Evolutionary conservation across 176 grass and related monocot species (phyloP).

Genomic region (Dendrocalamus sinicus): DNA sequence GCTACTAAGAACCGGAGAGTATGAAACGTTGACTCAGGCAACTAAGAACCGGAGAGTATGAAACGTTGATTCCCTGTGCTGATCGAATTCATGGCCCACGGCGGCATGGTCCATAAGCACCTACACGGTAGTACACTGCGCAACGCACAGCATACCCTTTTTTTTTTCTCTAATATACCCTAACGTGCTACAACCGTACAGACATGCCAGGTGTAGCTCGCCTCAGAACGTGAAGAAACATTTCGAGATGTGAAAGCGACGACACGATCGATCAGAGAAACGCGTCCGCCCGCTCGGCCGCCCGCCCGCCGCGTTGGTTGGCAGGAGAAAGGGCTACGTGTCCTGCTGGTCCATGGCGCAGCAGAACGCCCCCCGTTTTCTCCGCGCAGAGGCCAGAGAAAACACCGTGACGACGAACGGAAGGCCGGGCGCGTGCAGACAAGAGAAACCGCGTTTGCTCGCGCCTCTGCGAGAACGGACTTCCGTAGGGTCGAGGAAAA

Average conservation of each 20-base stretch:
- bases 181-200: not conserved
- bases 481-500: not conserved
- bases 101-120: too few relatives aligned
- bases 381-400: not conserved
- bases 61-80: too few relatives aligned
- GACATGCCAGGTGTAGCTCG: not conserved
- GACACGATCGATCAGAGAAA: not conserved
- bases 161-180: too few relatives aligned
- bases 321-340: not conserved
- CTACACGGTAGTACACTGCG: too few relatives aligned
- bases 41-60: too few relatives aligned
- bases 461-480: not conserved
- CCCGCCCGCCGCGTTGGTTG: not conserved
- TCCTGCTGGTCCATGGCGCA: not conserved
- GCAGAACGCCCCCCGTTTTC: not conserved
- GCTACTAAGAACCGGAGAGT: too few relatives aligned
- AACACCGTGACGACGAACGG: too few relatives aligned
- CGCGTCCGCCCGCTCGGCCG: not conserved
- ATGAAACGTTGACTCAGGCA: too few relatives aligned
- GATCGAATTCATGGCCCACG: too few relatives aligned
- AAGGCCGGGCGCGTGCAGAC: not conserved
- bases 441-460: constrained; percentile 10
- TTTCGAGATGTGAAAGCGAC: not conserved
- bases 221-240: not conserved
- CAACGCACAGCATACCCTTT: too few relatives aligned